Conservation (phyloP, 1,284 basidiomycete species). For the Caloboletus firmus region DNA sequence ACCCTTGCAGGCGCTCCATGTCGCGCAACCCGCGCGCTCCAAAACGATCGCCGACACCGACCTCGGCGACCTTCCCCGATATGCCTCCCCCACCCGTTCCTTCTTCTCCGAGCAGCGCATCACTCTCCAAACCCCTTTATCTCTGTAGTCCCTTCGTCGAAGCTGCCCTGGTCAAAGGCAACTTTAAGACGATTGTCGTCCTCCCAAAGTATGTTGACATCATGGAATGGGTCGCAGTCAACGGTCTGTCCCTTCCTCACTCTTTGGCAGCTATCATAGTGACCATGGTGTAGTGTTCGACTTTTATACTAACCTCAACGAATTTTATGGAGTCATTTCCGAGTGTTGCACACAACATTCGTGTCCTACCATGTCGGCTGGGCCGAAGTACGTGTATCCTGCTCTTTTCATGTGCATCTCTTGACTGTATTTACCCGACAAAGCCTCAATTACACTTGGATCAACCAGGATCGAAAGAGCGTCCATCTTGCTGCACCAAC, state of each 20-base stretch:
- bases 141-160: slow-evolving; percentile 96
- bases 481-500: slow-evolving; percentile 94
- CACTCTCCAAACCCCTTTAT: slow-evolving; percentile 70
- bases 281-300: slow-evolving; percentile 69
- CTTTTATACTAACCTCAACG: slow-evolving; percentile 95
- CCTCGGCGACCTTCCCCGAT: slow-evolving; percentile 58
- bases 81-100: slow-evolving; percentile 43
- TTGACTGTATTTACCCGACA: background rate
- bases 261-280: background rate
- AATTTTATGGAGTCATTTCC: slow-evolving; percentile 94
- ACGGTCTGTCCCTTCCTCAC: slow-evolving; percentile 53
- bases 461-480: slow-evolving; percentile 92
- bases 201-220: slow-evolving; percentile 96
- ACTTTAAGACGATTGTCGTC: slow-evolving; percentile 98
- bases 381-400: slow-evolving; percentile 65
- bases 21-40: slow-evolving; percentile 60
- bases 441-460: slow-evolving; percentile 97
- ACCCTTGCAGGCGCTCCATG: slow-evolving; percentile 62
- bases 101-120: slow-evolving; percentile 40
- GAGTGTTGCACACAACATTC: slow-evolving; percentile 91
- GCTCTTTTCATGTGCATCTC: background rate
- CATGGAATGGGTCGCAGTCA: slow-evolving; percentile 98
- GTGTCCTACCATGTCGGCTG: slow-evolving; percentile 94
- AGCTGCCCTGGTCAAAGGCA: slow-evolving; percentile 95
- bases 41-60: slow-evolving; percentile 70